phyloP scores from a whole-genome alignment of 78 protist species.

The Emiliania huxleyi region DNA sequence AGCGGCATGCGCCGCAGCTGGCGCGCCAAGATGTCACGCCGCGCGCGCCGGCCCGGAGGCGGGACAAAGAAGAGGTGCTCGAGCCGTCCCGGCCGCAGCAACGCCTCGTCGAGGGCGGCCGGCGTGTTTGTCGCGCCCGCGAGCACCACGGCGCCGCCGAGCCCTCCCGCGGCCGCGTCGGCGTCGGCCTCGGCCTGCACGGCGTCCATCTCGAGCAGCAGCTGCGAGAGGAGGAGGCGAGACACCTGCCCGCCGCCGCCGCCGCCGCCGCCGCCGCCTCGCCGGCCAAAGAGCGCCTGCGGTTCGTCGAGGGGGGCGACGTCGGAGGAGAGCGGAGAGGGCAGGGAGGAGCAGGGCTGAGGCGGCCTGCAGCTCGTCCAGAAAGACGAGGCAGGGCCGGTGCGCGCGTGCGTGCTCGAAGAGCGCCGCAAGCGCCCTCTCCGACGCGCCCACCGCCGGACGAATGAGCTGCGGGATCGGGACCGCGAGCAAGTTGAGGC shows the following conservation, averaged over 20 bases:
- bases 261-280: not conserved
- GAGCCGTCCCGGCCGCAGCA: not conserved
- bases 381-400: not conserved
- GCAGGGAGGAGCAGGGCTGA: too few species aligned
- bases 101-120: not conserved
- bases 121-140: not conserved
- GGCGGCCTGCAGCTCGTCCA: not conserved
- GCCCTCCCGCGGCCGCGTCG: not conserved
- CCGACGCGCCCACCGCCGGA: not conserved
- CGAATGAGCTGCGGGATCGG: not conserved
- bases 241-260: not conserved
- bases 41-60: not conserved
- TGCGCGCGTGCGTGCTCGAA: not conserved
- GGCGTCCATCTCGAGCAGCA: constrained; percentile 5
- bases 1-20: not conserved
- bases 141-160: not conserved
- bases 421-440: not conserved
- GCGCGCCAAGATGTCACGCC: not conserved
- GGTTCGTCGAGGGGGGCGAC: not conserved
- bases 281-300: not conserved
- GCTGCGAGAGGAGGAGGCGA: not conserved
- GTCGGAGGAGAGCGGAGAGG: not conserved
- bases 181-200: not conserved
- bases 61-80: not conserved
- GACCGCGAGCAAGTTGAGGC: not conserved